These are phyloP conservation scores for Ramularia endophylla DNA, from an alignment of 2,329 filamentous ascomycete genomes.

Conservation along the genomic window DNA sequence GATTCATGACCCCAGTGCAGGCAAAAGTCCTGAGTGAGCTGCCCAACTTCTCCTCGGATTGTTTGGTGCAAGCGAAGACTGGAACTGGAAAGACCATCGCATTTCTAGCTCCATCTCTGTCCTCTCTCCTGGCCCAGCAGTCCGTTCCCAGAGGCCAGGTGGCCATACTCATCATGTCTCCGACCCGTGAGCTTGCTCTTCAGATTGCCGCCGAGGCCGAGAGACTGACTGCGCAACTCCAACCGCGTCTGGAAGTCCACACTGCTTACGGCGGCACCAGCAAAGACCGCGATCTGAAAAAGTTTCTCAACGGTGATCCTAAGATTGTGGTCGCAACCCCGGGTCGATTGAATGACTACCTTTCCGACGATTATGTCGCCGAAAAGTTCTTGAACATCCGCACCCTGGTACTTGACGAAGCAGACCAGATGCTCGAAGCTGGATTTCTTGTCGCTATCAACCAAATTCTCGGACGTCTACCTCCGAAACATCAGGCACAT, in stretches of 20 bases:
- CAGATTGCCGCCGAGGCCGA: slow-evolving; percentile 66
- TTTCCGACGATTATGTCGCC: slow-evolving; percentile 55
- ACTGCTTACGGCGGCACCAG: slow-evolving; percentile 62
- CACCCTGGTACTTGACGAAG: slow-evolving; percentile 57
- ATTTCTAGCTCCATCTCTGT: slow-evolving; percentile 82
- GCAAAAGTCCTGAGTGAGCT: slow-evolving; percentile 48
- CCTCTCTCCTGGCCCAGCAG: slow-evolving; percentile 71
- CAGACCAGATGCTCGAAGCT: slow-evolving; percentile 71
- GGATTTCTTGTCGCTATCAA: slow-evolving; percentile 51
- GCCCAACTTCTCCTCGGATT: slow-evolving; percentile 45
- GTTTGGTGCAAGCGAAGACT: slow-evolving; percentile 64
- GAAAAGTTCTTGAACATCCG: slow-evolving; percentile 41
- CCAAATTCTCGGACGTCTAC: slow-evolving; percentile 46
- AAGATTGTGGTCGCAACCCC: slow-evolving; percentile 84
- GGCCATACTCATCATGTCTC: slow-evolving; percentile 77
- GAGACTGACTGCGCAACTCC: slow-evolving; percentile 80
- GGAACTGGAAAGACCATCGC: slow-evolving; percentile 96
- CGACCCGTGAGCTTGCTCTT: slow-evolving; percentile 61
- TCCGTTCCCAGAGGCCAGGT: slow-evolving; percentile 66
- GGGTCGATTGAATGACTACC: slow-evolving; percentile 79
- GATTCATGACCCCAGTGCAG: slow-evolving; percentile 50
- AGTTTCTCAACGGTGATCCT: slow-evolving; percentile 67
- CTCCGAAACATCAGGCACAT: slow-evolving; percentile 41
- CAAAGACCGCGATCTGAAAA: slow-evolving; percentile 72
- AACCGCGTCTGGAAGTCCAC: slow-evolving; percentile 69